A percentile compares a stretch with the other conserved stretches of the same genome.
phyloP scores from a whole-genome alignment of 768 basidiomycete genomes.

The Gautieria morchelliformis region DNA sequence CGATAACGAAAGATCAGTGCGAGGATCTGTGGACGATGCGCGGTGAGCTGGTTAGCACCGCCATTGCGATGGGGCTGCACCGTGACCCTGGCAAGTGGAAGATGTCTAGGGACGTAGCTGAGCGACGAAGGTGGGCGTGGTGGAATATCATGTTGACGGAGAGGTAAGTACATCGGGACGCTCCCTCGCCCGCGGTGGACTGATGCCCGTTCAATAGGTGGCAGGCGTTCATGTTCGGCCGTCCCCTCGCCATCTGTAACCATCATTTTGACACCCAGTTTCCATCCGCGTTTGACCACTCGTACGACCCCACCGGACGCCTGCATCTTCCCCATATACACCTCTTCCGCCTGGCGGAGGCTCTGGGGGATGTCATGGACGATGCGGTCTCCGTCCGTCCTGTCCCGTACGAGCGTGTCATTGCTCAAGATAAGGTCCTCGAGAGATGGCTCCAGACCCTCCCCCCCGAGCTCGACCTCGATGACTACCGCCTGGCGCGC shows the following conservation, averaged over 20 bases:
- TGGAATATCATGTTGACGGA: slow-evolving; percentile 81
- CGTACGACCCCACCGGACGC: slow-evolving; percentile 51
- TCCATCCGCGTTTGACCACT: slow-evolving; percentile 58
- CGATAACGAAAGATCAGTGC: slow-evolving; percentile 61
- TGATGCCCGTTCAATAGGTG: slow-evolving; percentile 36
- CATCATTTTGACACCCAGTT: slow-evolving; percentile 79
- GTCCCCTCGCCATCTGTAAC: slow-evolving; percentile 64
- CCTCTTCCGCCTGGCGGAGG: slow-evolving; percentile 65
- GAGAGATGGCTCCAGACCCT: slow-evolving; percentile 71
- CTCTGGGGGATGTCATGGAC: slow-evolving; percentile 80
- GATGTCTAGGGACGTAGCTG: slow-evolving; percentile 59
- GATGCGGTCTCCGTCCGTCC: slow-evolving; percentile 72
- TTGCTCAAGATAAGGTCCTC: slow-evolving; percentile 62
- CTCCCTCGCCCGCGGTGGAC: neutral
- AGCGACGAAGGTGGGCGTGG: slow-evolving; percentile 82
- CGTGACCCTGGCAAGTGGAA: slow-evolving; percentile 77
- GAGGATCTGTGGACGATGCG: slow-evolving; percentile 75
- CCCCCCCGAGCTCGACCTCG: slow-evolving; percentile 63
- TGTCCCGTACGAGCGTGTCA: slow-evolving; percentile 67
- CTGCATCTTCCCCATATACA: slow-evolving; percentile 69
- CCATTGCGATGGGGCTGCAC: slow-evolving; percentile 76
- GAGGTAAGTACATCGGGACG: slow-evolving; percentile 34
- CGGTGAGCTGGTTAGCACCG: slow-evolving; percentile 66
- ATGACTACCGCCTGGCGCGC: slow-evolving; percentile 66
- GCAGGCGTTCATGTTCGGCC: slow-evolving; percentile 83